Conservation (phyloP, 2,329 filamentous ascomycete genomes). For the Claviceps sp. region DNA sequence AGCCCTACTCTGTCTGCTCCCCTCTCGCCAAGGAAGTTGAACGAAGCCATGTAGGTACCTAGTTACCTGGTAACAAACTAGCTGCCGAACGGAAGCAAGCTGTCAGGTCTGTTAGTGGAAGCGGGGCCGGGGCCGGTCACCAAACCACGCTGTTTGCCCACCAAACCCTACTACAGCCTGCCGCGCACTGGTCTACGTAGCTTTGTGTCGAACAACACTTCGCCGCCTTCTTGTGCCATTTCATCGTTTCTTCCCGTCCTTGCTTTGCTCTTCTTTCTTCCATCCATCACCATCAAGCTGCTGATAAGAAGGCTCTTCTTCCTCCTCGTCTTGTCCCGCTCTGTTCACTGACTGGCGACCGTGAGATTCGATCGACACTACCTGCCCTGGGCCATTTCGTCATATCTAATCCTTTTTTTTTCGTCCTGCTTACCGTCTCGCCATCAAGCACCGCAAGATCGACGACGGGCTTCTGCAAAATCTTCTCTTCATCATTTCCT, state of each 20-base stretch:
- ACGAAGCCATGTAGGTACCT: too few relatives aligned
- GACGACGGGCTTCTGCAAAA: slow-evolving; percentile 1
- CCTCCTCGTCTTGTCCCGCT: not conserved
- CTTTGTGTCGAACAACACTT: slow-evolving; percentile 4
- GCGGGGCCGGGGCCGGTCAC: too few relatives aligned
- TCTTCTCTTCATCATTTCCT: slow-evolving; percentile 6
- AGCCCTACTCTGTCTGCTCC: too few relatives aligned
- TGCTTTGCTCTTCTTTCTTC: not conserved
- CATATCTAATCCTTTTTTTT: slow-evolving; percentile 6
- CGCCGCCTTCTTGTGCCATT: slow-evolving; percentile 1
- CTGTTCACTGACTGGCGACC: not conserved
- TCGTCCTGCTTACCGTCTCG: not conserved
- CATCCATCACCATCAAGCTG: slow-evolving; percentile 2
- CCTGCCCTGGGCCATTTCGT: not conserved
- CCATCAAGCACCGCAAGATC: slow-evolving; percentile 11
- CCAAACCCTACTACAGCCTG: not conserved
- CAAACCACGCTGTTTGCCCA: not conserved
- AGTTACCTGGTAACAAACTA: too few relatives aligned
- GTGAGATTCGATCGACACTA: not conserved
- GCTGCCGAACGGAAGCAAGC: too few relatives aligned
- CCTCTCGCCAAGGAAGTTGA: too few relatives aligned
- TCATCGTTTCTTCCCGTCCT: slow-evolving; percentile 1
- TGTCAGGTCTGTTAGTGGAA: too few relatives aligned
- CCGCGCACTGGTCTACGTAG: not conserved
- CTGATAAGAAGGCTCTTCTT: not conserved